These are phyloP conservation scores for Phoenix roebelenii DNA, from an alignment of 176 grass and related monocot species.

Conservation along the genomic window DNA sequence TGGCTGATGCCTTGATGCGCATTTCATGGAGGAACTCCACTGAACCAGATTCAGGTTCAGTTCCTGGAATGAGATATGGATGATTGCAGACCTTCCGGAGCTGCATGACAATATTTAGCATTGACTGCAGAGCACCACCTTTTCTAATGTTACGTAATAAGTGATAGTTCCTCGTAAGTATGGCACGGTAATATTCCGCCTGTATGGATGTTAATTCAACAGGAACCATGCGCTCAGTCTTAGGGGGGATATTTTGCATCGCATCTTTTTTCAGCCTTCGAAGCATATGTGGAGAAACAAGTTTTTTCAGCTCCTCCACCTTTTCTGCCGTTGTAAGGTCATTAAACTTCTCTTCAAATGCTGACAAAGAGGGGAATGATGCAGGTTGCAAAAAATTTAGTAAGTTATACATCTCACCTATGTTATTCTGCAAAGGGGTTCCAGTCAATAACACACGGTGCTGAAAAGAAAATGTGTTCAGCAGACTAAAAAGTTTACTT, in stretches of 20 bases:
- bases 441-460: conserved; percentile 96
- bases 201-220: conserved; percentile 94
- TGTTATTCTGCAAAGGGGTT: conserved; percentile 96
- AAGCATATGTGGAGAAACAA: conserved; percentile 98
- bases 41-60: conserved; percentile 90
- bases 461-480: conserved; percentile 83
- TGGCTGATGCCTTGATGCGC: conserved; percentile 97
- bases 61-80: conserved; percentile 97
- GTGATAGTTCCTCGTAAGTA: conserved; percentile 96
- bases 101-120: conserved; percentile 99
- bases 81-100: conserved; percentile 99
- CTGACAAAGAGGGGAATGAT: conserved; percentile 84
- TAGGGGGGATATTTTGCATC: conserved; percentile 97
- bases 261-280: conserved; percentile 91
- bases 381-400: conserved; percentile 91
- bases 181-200: conserved; percentile 92
- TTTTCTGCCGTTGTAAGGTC: conserved; percentile 92
- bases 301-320: conserved; percentile 97
- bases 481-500: conserved; percentile 89
- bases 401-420: conserved; percentile 97
- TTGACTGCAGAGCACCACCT: conserved; percentile 77
- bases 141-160: conserved; percentile 82
- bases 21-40: conserved; percentile 91
- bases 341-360: conserved; percentile 97
- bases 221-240: conserved; percentile 91